Percentiles rank a stretch among this genome's conserved stretches.
Conservation (phyloP, 176 grass and related monocot genomes). For the Oryza meridionalis region DNA sequence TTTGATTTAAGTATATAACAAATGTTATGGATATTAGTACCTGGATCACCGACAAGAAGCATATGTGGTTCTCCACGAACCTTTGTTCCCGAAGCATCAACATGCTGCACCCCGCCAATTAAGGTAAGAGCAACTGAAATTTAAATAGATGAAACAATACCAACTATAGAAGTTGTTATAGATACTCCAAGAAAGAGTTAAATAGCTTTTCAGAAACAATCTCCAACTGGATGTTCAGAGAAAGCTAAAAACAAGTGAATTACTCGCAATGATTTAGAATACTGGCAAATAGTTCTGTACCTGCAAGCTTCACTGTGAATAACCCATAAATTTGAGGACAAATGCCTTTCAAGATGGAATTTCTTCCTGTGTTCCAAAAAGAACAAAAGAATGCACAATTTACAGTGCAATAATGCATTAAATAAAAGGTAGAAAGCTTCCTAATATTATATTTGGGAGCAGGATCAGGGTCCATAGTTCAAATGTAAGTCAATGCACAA, state of each 20-base stretch:
- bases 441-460: neutral
- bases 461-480: neutral
- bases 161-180: conserved; percentile 3
- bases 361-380: conserved; percentile 64
- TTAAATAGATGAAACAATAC: conserved; percentile 11
- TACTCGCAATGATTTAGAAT: neutral
- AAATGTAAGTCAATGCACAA: neutral
- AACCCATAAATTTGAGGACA: conserved; percentile 93
- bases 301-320: conserved; percentile 97
- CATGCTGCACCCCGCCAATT: conserved; percentile 92
- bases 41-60: conserved; percentile 99
- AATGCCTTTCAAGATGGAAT: conserved; percentile 75
- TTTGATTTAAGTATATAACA: neutral
- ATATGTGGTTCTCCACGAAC: conserved; percentile 95
- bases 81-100: conserved; percentile 89
- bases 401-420: conserved; percentile 13
- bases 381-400: neutral
- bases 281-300: conserved; percentile 44
- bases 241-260: conserved; percentile 22
- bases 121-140: conserved; percentile 92
- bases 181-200: neutral
- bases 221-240: neutral
- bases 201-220: neutral
- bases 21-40: conserved; percentile 44
- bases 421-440: conserved; percentile 9